Conservation (phyloP, 2,329 filamentous ascomycete species). For the Penicillium digitatum region DNA sequence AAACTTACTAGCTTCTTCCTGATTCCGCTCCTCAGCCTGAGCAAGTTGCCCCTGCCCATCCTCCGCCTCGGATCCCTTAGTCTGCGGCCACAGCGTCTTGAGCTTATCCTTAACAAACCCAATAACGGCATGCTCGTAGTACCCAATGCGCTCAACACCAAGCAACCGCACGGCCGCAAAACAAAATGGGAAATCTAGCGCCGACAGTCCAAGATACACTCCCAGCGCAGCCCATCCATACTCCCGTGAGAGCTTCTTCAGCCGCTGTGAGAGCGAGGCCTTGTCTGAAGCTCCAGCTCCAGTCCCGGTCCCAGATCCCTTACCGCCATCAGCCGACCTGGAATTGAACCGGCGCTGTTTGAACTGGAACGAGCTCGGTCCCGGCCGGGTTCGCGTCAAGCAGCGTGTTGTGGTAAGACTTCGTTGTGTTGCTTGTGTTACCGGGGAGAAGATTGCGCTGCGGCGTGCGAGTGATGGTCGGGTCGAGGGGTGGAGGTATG, state of each 20-base stretch:
- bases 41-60: slow-evolving; percentile 46
- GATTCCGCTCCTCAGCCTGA: slow-evolving; percentile 59
- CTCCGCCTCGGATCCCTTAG: slow-evolving; percentile 13
- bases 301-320: slow-evolving; percentile 14
- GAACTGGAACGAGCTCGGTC: neutral
- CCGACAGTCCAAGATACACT: slow-evolving; percentile 80
- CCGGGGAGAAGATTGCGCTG: neutral
- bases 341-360: slow-evolving; percentile 27
- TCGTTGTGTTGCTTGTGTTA: neutral
- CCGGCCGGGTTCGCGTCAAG: neutral
- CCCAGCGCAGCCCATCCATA: slow-evolving; percentile 92
- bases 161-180: slow-evolving; percentile 80
- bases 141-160: slow-evolving; percentile 79
- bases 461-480: slow-evolving; percentile 1
- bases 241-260: slow-evolving; percentile 82
- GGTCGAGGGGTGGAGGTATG: neutral
- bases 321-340: neutral
- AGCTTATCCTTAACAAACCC: slow-evolving; percentile 35
- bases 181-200: slow-evolving; percentile 90
- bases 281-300: slow-evolving; percentile 23
- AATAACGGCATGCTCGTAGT: slow-evolving; percentile 45
- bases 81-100: slow-evolving; percentile 38
- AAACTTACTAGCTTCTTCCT: slow-evolving; percentile 69
- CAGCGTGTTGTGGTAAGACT: neutral
- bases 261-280: slow-evolving; percentile 61